Base-by-base conservation (phyloP, 1,284 basidiomycete species). In the Cryptococcus sp. region DNA sequence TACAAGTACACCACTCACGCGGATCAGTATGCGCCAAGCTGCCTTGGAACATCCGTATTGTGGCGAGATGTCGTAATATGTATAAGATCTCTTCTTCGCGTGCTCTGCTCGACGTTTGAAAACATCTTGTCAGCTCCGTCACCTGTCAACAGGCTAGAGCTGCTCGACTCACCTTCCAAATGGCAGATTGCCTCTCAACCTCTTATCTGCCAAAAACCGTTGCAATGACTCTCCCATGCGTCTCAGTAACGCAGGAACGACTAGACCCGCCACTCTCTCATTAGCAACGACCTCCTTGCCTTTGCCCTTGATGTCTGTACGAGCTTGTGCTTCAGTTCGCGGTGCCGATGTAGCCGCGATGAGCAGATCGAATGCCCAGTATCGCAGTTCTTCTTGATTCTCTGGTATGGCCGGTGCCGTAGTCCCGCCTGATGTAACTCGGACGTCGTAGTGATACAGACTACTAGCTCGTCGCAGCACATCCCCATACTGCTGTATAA, bases 301-400 rank as follows among this genome's bases (percentile, higher is more conserved):
- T 19, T 35, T n/a, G 20, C 54, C 20, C 10, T 47, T 39, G 17
- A 30, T 46, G 17, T 54, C 41, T 27, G 10, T 30, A 11, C 13
- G n/a, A 10, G 47, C 52, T 45, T n/a, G n/a, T 8, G n/a, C 11
- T 11, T n/a, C 22, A 45, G 41, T 35, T 19, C 45, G 54, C 50
- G 40, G 27, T 30, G 35, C 39, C 20, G 43, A 50, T 4, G 56
- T 42, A 20, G 56, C 15, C 7, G 63, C 55, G 3, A 96, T 93
- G 17, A 98, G 77, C 23, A 95, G 78, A 69, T 96, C 92, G 61
- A 97, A 89, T 66, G 90, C 93, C 93, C 93, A 97, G 78, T 93
- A 96, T 8, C 89, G 88, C 70, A 93, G 92, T 10, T 88, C 82
- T 76, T 98, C 93, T 49, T 90, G 82, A 0, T 88, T 85, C 42